A percentile compares a stretch with the other conserved stretches of the same genome.
Conservation (phyloP, 345 rosid species). For the Rhodomyrtus tomentosa region DNA sequence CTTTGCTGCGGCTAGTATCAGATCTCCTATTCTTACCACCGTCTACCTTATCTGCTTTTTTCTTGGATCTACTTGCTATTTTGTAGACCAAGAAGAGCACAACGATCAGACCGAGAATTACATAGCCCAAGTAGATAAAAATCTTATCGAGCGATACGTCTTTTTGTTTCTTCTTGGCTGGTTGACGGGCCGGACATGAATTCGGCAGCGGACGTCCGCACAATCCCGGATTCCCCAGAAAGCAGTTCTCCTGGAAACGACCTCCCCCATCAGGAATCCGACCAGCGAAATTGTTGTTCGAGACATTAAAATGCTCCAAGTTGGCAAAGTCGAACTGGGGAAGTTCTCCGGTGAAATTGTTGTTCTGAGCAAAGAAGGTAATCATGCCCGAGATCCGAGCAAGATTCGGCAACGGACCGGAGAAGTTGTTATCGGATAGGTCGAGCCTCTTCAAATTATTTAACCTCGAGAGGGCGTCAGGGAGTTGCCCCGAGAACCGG, state of each 20-base stretch:
- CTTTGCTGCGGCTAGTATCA: slow-evolving; percentile 3
- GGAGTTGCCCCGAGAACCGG: slow-evolving; percentile 30
- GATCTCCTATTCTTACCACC: neutral
- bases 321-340: slow-evolving; percentile 37
- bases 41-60: neutral
- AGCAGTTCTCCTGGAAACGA: slow-evolving; percentile 23
- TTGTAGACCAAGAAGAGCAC: slow-evolving; percentile 13
- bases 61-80: slow-evolving; percentile 9
- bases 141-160: slow-evolving; percentile 4
- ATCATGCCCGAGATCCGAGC: slow-evolving; percentile 24
- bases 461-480: slow-evolving; percentile 23
- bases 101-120: slow-evolving; percentile 10
- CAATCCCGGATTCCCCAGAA: slow-evolving; percentile 31
- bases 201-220: slow-evolving; percentile 29
- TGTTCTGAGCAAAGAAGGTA: slow-evolving; percentile 31
- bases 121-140: slow-evolving; percentile 33
- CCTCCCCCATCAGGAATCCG: slow-evolving; percentile 32
- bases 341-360: slow-evolving; percentile 26
- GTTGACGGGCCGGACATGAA: slow-evolving; percentile 22
- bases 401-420: slow-evolving; percentile 29
- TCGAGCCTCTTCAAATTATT: slow-evolving; percentile 35
- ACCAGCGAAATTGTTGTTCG: slow-evolving; percentile 47
- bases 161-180: slow-evolving; percentile 1
- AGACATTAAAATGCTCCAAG: slow-evolving; percentile 34
- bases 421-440: slow-evolving; percentile 27